Evolutionary conservation across 2,329 filamentous ascomycete genomes (phyloP), one percentile per base, ranked within the genome.

Genomic region (Claviceps quebecensis): DNA sequence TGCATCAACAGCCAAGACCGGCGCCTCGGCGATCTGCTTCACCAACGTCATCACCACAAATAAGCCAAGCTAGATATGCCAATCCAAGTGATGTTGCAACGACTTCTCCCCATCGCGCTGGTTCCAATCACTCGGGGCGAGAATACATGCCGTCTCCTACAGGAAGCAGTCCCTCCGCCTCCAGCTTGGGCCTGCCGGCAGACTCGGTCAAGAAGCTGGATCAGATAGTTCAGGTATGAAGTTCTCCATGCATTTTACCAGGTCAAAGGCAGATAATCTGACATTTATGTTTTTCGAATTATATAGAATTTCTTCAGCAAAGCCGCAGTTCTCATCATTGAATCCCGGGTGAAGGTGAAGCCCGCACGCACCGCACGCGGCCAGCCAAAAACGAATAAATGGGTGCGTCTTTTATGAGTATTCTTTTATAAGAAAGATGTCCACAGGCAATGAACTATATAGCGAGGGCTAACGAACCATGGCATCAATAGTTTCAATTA

Each of bases 1-100:
- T 96, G 90, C 89, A 96, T 78, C 90, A 95, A 71, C 87, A 90
- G 70, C 83, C 86, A 60, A 83, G 90, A 60, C 78, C 82, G 56
- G 78, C 84, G 58, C 84, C 86, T 57, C 77, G 82, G 66, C 77
- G 81, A 61, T 41, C 53, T 19, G 77, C 84, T 55, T 88, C 87
- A 55, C 83, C 87, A 55, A 83, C 83, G 60, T 80, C 78, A 60
- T 83, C 84, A 47, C 78, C 83, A 49, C 79, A 83, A 64, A 83
- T 85, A 23, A 19, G 47, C 61, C 80, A 84, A 60, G 73, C 79
- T 56, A 78, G 86, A 66, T 78, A 80, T 36, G 87, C 87, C 68
- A 89, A 85, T 65, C 75, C 78, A 52, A 83, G 86, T 78, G 86
- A 94, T 71, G 74, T 58, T 52, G 54, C 55, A 22, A 49, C 61